phyloP scores from a whole-genome alignment of 495 filamentous ascomycete species.

The Copromyces sp. region DNA sequence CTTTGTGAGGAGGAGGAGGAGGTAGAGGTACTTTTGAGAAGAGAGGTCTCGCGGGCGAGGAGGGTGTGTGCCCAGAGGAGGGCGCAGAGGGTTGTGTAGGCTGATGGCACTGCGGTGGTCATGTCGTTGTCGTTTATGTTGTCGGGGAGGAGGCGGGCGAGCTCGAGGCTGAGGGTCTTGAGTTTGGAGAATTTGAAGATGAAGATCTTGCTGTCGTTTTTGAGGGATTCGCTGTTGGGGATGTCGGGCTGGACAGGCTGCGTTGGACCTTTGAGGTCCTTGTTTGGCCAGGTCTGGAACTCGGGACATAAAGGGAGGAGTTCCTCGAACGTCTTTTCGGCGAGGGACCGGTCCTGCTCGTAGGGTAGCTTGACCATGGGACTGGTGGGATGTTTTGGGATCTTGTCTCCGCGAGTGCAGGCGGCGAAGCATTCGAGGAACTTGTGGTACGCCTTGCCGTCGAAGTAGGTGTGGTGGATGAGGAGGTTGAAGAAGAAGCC shows the following conservation, averaged over 20 bases:
- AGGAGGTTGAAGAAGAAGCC: slow-evolving; percentile 25
- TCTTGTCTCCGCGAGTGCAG: slow-evolving; percentile 10
- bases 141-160: neutral
- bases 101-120: neutral
- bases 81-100: neutral
- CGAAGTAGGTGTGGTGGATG: slow-evolving; percentile 25
- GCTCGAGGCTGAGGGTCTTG: neutral
- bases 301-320: slow-evolving; percentile 5
- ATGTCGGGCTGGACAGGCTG: slow-evolving; percentile 10
- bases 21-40: neutral
- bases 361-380: neutral
- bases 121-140: neutral
- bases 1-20: neutral
- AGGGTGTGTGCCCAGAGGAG: slow-evolving; percentile 1
- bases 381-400: neutral
- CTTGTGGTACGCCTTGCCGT: slow-evolving; percentile 38
- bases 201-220: slow-evolving; percentile 26
- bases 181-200: slow-evolving; percentile 15
- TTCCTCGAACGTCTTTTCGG: slow-evolving; percentile 16
- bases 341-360: slow-evolving; percentile 4
- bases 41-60: neutral
- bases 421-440: slow-evolving; percentile 38
- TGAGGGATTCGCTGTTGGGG: slow-evolving; percentile 7
- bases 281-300: slow-evolving; percentile 14
- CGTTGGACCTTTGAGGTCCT: slow-evolving; percentile 22